phyloP scores from a whole-genome alignment of 345 rosid species.

The Streptanthus diversifolius region DNA sequence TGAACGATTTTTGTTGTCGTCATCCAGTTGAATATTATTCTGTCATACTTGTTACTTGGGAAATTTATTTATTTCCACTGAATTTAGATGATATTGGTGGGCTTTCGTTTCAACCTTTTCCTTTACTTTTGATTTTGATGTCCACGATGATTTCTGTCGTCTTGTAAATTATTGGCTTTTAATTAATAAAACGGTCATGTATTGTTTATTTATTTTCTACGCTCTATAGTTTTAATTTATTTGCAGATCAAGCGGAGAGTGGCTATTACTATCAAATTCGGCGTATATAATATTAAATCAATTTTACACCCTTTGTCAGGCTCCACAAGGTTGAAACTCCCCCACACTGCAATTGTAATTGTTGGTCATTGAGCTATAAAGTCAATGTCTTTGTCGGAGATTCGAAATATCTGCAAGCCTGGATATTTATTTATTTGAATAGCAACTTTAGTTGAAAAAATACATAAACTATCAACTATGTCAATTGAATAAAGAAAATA shows the following conservation, averaged over 20 bases:
- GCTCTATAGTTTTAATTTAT: background rate
- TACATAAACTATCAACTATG: background rate
- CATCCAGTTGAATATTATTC: background rate
- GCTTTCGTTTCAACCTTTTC: conserved; percentile 9
- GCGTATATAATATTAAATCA: background rate
- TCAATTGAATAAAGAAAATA: background rate
- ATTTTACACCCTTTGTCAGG: background rate
- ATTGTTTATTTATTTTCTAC: background rate
- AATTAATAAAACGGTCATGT: background rate
- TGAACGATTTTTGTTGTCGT: background rate
- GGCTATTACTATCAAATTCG: background rate
- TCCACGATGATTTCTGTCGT: background rate
- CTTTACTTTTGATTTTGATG: background rate
- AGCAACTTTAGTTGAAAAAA: conserved; percentile 23
- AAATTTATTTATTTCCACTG: background rate
- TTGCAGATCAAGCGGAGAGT: background rate
- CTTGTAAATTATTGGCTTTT: conserved; percentile 6
- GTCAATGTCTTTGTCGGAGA: conserved; percentile 20
- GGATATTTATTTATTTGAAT: background rate
- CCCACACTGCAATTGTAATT: background rate
- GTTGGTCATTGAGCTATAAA: background rate
- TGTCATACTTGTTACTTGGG: background rate
- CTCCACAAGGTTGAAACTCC: background rate
- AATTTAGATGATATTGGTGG: background rate
- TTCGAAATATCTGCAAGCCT: conserved; percentile 21